Evolutionary conservation across 2,329 filamentous ascomycete species (phyloP).

Genomic region (Graphium sp.): DNA sequence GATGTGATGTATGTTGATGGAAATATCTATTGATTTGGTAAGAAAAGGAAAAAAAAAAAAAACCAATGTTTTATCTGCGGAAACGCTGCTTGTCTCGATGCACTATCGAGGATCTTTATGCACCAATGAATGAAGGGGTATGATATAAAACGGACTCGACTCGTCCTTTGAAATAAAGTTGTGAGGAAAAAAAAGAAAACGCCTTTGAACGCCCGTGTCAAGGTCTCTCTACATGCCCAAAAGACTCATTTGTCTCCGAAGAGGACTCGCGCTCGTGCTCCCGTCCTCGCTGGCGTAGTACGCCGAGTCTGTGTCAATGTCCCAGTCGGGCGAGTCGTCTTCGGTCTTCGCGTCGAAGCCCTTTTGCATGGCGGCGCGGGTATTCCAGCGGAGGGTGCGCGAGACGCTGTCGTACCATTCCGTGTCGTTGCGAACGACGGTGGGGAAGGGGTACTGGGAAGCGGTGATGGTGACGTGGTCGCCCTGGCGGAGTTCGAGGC

Average conservation of each 20-base stretch:
- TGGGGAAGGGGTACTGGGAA: slow-evolving; percentile 92
- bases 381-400: slow-evolving; percentile 88
- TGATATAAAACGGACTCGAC: background rate
- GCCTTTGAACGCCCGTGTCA: background rate
- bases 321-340: slow-evolving; percentile 54
- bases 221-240: slow-evolving; percentile 33
- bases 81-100: too few species aligned
- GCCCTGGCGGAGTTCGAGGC: slow-evolving; percentile 79
- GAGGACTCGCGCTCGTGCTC: slow-evolving; percentile 47
- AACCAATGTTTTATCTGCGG: too few species aligned
- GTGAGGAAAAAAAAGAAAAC: slow-evolving; percentile 7
- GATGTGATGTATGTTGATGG: too few species aligned
- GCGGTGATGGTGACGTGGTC: slow-evolving; percentile 95
- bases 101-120: too few species aligned
- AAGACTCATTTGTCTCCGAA: slow-evolving; percentile 58
- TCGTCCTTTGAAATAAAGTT: slow-evolving; percentile 1
- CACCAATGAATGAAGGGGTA: background rate
- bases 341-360: slow-evolving; percentile 56
- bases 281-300: slow-evolving; percentile 59
- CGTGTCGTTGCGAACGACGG: slow-evolving; percentile 71
- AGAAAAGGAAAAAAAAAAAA: too few species aligned
- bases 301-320: slow-evolving; percentile 80
- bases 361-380: slow-evolving; percentile 80
- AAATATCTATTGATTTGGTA: too few species aligned
- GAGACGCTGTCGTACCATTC: slow-evolving; percentile 98